Conservation (phyloP, 192 early-diverging fungal species). For the Coemansia sp. region DNA sequence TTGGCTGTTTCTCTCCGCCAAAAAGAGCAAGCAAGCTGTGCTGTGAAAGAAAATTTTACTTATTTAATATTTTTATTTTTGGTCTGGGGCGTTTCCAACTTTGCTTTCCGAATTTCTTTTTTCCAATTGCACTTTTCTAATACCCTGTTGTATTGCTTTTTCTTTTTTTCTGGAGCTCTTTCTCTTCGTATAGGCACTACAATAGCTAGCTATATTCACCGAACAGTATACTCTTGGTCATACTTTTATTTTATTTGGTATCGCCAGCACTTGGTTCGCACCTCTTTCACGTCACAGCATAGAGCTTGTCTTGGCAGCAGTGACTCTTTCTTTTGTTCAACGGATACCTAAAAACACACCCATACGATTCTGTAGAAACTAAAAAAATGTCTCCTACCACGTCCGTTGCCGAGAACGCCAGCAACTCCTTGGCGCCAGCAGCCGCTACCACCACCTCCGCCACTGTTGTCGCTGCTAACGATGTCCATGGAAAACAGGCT, state of each 20-base stretch:
- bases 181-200: constrained; percentile 1
- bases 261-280: background rate
- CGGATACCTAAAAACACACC: constrained; percentile 3
- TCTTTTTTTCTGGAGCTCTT: background rate
- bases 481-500: background rate
- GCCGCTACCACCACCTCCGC: constrained; percentile 10
- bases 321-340: background rate
- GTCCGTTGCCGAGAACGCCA: constrained; percentile 15
- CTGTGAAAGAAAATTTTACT: background rate
- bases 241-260: background rate
- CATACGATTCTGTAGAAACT: constrained; percentile 3
- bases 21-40: background rate
- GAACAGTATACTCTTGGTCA: constrained; percentile 2
- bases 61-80: background rate
- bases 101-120: background rate
- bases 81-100: background rate
- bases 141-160: background rate
- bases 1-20: background rate
- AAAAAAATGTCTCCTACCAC: constrained; percentile 36
- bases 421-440: constrained; percentile 10
- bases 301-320: constrained; percentile 5
- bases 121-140: constrained; percentile 5
- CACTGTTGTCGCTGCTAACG: constrained; percentile 14
- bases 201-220: constrained; percentile 7
- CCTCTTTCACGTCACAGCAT: background rate